Base-by-base conservation (phyloP, 163 green algal genomes). In the Scenedesmus sp. region DNA sequence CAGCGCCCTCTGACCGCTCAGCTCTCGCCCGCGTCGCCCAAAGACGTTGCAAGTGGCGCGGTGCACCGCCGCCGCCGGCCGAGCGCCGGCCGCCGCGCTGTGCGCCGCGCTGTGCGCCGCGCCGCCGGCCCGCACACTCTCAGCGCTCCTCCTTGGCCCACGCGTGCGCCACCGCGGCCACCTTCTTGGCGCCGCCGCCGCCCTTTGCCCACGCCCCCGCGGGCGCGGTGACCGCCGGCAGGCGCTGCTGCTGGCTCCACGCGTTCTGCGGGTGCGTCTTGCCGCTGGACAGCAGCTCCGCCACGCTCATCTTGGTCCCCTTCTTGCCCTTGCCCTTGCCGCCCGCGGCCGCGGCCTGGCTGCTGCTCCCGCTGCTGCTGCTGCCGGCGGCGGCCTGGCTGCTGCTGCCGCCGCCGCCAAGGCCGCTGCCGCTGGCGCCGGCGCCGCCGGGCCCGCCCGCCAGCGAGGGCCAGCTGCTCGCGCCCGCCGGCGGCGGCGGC, bases 221-320 rank as follows among this genome's bases (percentile, higher is more conserved):
- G 7, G 60, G 26, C 10, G 63, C n/a, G 15, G 39, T 71, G 0
- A 44, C 26, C 39, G 26, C 58, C 42, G 31, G 2, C 69, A 65
- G 45, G 14, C 75, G 64, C 53, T 71, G 64, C 75, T 54, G 50
- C n/a, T 83, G 75, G 15, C 42, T 65, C 75, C 75, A 83, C 4
- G 75, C 75, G 22, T 83, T 83, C 14, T 69, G 45, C 11, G 75
- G 75, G 39, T 67, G 45, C 4, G 28, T 51, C 24, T 63, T 71
- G 2, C 75, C 75, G 26, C 11, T 33, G 0, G 44, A 22, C 54
- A 83, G 45, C 75, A 83, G 54, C 48, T 83, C 39, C 20, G 54
- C 42, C 75, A 83, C 29, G 17, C 15, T 50, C 4, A 28, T 56
- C 50, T 83, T 83, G 2, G 34, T 57, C 3, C n/a, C 42, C 4